Evolutionary conservation across 2,329 filamentous ascomycete genomes (phyloP).

Genomic region (Scedosporium dehoogii): DNA sequence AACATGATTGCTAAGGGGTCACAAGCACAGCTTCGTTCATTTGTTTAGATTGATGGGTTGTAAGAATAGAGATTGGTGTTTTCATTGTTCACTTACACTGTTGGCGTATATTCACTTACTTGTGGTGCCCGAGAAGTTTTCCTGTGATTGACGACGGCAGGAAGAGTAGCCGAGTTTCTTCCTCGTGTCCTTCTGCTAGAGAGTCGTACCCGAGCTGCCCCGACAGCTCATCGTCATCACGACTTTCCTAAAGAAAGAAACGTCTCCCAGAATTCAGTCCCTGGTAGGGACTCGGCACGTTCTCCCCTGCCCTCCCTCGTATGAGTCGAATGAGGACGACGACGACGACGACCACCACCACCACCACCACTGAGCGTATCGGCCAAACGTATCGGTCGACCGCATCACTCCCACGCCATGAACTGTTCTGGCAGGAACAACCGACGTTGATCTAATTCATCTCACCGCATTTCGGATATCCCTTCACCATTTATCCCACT

Average conservation of each 20-base stretch:
- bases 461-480: no score
- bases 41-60: slow-evolving; percentile 2
- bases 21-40: slow-evolving; percentile 1
- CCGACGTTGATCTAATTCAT: no score
- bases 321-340: slow-evolving; percentile 32
- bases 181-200: background rate
- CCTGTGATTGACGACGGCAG: no score
- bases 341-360: no score
- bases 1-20: background rate
- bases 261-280: slow-evolving; percentile 39
- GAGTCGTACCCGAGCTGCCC: slow-evolving; percentile 40
- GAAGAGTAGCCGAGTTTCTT: background rate
- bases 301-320: slow-evolving; percentile 30
- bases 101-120: no score
- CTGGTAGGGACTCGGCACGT: slow-evolving; percentile 28
- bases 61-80: background rate
- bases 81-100: background rate
- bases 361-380: no score
- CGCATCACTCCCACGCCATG: no score
- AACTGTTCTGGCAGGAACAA: no score
- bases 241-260: slow-evolving; percentile 66
- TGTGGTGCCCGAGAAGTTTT: no score
- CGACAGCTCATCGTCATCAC: slow-evolving; percentile 61
- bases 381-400: background rate
- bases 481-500: no score